A percentile compares a stretch with the other conserved stretches of the same genome.
phyloP scores from a whole-genome alignment of 306 rosid species.

The Geum urbanum region DNA sequence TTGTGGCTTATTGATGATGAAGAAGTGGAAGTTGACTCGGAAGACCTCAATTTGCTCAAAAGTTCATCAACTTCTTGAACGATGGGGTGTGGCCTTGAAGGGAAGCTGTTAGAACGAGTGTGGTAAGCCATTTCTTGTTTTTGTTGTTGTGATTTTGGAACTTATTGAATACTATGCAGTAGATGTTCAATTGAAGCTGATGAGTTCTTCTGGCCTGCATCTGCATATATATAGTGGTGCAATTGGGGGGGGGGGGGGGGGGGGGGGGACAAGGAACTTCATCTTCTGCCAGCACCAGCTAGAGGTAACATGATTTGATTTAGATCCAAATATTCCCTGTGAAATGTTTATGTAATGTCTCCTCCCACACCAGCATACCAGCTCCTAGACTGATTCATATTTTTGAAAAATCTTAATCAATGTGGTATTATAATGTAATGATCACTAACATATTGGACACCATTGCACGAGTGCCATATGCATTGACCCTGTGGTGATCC shows the following conservation, averaged over 20 bases:
- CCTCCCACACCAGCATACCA: conserved; percentile 30
- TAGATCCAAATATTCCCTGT: conserved; percentile 15
- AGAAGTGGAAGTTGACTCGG: conserved; percentile 13
- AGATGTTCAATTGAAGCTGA: background rate
- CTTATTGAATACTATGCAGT: background rate
- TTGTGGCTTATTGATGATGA: conserved; percentile 22
- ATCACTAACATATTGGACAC: conserved; percentile 7
- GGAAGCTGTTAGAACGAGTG: background rate
- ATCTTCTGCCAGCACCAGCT: background rate
- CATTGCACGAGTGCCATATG: background rate
- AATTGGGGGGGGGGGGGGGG: no score
- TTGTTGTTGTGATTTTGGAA: background rate
- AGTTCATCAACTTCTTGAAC: conserved; percentile 24
- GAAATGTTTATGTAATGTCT: conserved; percentile 26
- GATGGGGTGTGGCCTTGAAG: no score
- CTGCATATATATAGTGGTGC: background rate
- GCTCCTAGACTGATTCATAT: conserved; percentile 6
- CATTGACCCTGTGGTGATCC: background rate
- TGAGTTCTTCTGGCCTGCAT: background rate
- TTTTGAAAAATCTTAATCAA: background rate
- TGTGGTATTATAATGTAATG: background rate
- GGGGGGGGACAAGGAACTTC: background rate
- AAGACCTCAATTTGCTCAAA: conserved; percentile 21
- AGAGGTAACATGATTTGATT: conserved; percentile 21
- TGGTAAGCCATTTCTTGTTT: conserved; percentile 17